Base-by-base conservation (phyloP, 495 filamentous ascomycete species). In the Neurospora terricola region DNA sequence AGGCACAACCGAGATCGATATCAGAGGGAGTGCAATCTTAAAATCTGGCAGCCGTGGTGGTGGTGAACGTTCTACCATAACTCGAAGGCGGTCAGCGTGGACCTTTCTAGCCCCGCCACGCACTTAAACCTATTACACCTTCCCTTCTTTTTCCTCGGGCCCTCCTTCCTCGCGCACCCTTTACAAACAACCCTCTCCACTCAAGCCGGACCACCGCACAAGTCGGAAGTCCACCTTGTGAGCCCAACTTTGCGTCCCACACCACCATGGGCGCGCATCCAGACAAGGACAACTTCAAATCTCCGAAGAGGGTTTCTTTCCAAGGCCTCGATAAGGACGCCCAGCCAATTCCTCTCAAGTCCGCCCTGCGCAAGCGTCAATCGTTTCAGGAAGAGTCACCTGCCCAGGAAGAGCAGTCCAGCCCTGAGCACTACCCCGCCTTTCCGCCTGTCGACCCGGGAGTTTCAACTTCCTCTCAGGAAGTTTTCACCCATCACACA, bases 91-190 rank as follows among this genome's bases (percentile, higher is more conserved):
- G 6, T 66, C 27, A 66, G 4, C 27, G 27, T n/a, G 30, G 48
- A 18, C 54, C 54, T 34, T 54, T 27, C 9, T 8, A 7, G 3
- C 23, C 27, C 14, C 54, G 27, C 54, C 14, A 0, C 54, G 1
- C 2, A 66, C 30, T 34, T 66, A 66, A 1, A 34, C 54, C 27
- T 3, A 34, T 62, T 18, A 14, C 27, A 18, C 70, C 69, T 54
- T 73, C 21, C 69, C 27, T 39, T 68, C n/a, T 38, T 71, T n/a
- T 71, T 21, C 27, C 16, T 69, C 21, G 34, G 21, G 11, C 5
- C 54, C 38, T 40, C 59, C 38, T 75, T 72, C 45, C 39, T 73
- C 27, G 3, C 38, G 14, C 42, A 74, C 48, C 18, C 30, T 72
- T 21, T 11, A 38, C 43, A 38, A 9, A 23, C 48, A 10, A 37